Conservation (phyloP, 371 early-diverging fungal genomes). For the Funneliformis caledonium region DNA sequence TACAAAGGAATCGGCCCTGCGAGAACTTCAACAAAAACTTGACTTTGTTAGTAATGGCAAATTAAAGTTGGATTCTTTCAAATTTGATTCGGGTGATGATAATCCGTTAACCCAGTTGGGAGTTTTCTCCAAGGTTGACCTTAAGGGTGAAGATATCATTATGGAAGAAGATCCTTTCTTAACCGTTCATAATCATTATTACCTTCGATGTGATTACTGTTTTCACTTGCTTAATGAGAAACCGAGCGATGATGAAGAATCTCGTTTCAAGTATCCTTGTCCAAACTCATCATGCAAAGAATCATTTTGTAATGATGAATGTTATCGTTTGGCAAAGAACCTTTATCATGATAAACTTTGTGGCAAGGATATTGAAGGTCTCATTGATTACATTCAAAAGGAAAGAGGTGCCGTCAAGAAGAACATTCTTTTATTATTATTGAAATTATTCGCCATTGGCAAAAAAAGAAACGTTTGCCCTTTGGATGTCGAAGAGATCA, state of each 20-base stretch:
- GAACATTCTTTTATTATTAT: neutral
- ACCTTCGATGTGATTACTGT: slow-evolving; percentile 17
- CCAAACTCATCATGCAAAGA: neutral
- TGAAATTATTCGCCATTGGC: slow-evolving; percentile 22
- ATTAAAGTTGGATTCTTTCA: slow-evolving; percentile 7
- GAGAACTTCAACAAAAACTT: slow-evolving; percentile 19
- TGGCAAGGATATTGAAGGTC: neutral
- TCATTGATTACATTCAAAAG: neutral
- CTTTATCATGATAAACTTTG: slow-evolving; percentile 11
- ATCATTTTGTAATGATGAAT: slow-evolving; percentile 7
- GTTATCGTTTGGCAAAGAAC: slow-evolving; percentile 7
- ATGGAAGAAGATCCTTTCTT: slow-evolving; percentile 27
- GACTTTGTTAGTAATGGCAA: slow-evolving; percentile 15
- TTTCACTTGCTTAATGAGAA: neutral
- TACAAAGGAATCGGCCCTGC: neutral
- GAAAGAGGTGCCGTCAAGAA: neutral
- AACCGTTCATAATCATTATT: neutral
- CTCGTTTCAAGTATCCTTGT: neutral
- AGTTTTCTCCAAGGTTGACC: neutral
- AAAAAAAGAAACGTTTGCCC: slow-evolving; percentile 6
- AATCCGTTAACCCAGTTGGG: slow-evolving; percentile 1
- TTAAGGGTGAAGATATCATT: slow-evolving; percentile 1
- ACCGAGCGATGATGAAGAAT: neutral
- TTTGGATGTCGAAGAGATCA: slow-evolving; percentile 14
- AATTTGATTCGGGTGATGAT: neutral